phyloP scores from a whole-genome alignment of 495 filamentous ascomycete species.

The Tetracladium setigerum region DNA sequence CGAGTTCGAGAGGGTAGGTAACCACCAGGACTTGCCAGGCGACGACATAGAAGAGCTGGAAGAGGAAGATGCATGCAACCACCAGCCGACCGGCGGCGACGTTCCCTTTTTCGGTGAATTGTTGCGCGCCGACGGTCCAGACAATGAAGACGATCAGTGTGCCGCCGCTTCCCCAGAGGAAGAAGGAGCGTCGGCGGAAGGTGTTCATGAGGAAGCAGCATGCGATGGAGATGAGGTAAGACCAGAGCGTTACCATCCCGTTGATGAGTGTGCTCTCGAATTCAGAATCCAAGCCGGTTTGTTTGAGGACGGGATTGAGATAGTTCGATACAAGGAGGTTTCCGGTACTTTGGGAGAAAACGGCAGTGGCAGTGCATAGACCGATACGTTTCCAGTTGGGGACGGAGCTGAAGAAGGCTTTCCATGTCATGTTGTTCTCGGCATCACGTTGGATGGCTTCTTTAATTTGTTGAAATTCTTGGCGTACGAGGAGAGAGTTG shows the following conservation, averaged over 20 bases:
- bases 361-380: neutral
- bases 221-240: neutral
- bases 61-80: slow-evolving; percentile 2
- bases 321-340: slow-evolving; percentile 1
- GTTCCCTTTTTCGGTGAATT: neutral
- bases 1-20: slow-evolving; percentile 2
- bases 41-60: neutral
- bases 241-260: slow-evolving; percentile 2
- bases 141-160: neutral
- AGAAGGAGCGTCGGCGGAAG: neutral
- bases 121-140: neutral
- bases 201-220: neutral
- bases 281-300: neutral
- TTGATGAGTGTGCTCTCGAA: neutral
- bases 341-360: neutral
- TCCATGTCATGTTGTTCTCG: neutral
- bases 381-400: neutral
- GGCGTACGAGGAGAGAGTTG: neutral
- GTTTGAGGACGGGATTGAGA: neutral
- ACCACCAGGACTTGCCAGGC: neutral
- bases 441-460: neutral
- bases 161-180: neutral
- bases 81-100: neutral
- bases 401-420: neutral
- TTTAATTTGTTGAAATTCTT: neutral